A percentile compares a stretch with the other conserved stretches of the same genome.
These are phyloP conservation scores for Blastobotrys capitulatus DNA, from an alignment of 1,139 yeast species.

Conservation along the genomic window DNA sequence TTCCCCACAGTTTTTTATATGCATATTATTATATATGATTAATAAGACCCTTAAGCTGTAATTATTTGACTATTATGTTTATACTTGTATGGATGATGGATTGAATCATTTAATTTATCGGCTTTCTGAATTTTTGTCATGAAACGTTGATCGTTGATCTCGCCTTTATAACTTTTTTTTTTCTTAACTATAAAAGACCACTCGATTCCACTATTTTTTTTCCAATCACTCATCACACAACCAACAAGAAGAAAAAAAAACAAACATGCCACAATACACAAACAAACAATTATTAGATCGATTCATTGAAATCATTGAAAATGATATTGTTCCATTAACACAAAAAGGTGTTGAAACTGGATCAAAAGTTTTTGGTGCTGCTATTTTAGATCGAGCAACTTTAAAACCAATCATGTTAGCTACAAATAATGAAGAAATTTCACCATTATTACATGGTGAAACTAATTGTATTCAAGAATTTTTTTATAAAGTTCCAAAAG, in stretches of 20 bases:
- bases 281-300: background rate
- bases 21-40: no score
- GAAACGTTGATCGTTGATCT: no score
- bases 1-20: no score
- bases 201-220: no score
- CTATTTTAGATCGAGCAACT: conserved; percentile 18
- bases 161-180: no score
- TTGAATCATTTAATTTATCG: no score
- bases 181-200: no score
- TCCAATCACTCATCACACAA: no score
- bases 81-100: no score
- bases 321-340: conserved; percentile 18
- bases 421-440: conserved; percentile 18
- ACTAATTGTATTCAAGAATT: conserved; percentile 19
- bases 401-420: conserved; percentile 18
- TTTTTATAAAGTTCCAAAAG: conserved; percentile 15
- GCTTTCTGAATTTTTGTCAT: no score
- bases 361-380: conserved; percentile 23
- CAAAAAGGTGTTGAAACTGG: conserved; percentile 16
- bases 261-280: background rate
- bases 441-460: conserved; percentile 23
- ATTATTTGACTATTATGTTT: no score
- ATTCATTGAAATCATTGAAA: background rate
- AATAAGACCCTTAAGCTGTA: no score
- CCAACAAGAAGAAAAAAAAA: background rate